Evolutionary conservation across 192 early-diverging fungal genomes (phyloP), one percentile per base, ranked within the genome.

Genomic region (Rhizophagus prolifer): DNA sequence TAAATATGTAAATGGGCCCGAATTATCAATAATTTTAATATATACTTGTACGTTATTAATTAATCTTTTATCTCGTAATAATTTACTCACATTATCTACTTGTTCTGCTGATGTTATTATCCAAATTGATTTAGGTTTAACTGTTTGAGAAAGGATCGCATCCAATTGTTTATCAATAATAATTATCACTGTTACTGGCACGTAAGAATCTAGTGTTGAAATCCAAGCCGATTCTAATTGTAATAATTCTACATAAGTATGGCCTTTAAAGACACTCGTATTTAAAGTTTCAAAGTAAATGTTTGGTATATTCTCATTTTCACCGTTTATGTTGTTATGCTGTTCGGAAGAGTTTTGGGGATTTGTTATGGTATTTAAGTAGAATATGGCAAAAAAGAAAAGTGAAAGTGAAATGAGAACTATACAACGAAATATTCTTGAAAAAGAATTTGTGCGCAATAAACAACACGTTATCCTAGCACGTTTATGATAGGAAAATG

Each of bases 171-270:
- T 62, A 28, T 79, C 70, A 1, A 86, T 63, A 54, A 82, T 79
- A n/a, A 86, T 82, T 69, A 81, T 79, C 36, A 81, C 83, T n/a
- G 83, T 79, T 16, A 80, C 65, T 9, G 82, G 79, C 26, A 70
- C 79, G 4, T 67, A 6, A 7, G 16, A 64, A 74, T 81, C 67
- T 28, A 75, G 75, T 4, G 80, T 79, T 14, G 67, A 25, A 34
- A 25, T 46, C 67, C 67, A 69, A 38, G 16, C 5, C 13, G 67
- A 69, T 9, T 38, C 10, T 36, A 69, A 46, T 9, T 69, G 12
- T 46, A 44, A 44, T 69, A 69, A 46, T 44, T 69, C 28, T 69
- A 23, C 4, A 9, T 44, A 69, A 12, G 67, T 69, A n/a, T 69
- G 67, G 9, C 67, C 67, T 34, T 62, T 26, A 25, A 62, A 62